Conservation (phyloP, 805 yeast species). For the Wickerhamiella siamensis region DNA sequence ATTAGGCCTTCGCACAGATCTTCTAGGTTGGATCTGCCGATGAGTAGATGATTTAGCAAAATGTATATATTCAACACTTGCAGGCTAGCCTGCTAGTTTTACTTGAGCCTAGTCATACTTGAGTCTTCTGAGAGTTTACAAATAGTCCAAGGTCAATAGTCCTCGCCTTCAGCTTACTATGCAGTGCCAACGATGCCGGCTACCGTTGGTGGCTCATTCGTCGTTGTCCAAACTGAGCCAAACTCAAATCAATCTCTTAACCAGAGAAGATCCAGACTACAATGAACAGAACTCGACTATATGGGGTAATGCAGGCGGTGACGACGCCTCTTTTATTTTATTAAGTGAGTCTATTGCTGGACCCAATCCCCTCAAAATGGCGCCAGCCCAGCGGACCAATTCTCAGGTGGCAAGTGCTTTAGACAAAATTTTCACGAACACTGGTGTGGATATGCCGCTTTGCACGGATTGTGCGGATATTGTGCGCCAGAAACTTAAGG, state of each 20-base stretch:
- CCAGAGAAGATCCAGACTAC: conserved; percentile 22
- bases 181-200: conserved; percentile 49
- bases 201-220: conserved; percentile 42
- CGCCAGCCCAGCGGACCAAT: conserved; percentile 2
- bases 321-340: conserved; percentile 18
- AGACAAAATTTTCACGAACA: conserved; percentile 52
- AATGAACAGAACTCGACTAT: conserved; percentile 1
- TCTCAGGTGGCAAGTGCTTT: conserved; percentile 23
- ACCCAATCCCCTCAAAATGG: conserved; percentile 14
- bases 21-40: conserved; percentile 12
- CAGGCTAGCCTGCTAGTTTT: no score
- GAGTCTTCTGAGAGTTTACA: no score
- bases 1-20: conserved; percentile 17
- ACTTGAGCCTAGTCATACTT: no score
- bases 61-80: no score
- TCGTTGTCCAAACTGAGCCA: conserved; percentile 38
- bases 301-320: conserved; percentile 6
- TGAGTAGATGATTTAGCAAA: no score
- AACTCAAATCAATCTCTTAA: conserved; percentile 42
- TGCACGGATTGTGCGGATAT: conserved; percentile 72
- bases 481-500: conserved; percentile 48
- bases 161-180: conserved; percentile 1
- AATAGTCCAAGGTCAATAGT: neutral
- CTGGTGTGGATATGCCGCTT: conserved; percentile 72
- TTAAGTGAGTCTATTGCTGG: conserved; percentile 16